Conservation (phyloP, 2,329 filamentous ascomycete genomes). For the Westerdykella sp. region DNA sequence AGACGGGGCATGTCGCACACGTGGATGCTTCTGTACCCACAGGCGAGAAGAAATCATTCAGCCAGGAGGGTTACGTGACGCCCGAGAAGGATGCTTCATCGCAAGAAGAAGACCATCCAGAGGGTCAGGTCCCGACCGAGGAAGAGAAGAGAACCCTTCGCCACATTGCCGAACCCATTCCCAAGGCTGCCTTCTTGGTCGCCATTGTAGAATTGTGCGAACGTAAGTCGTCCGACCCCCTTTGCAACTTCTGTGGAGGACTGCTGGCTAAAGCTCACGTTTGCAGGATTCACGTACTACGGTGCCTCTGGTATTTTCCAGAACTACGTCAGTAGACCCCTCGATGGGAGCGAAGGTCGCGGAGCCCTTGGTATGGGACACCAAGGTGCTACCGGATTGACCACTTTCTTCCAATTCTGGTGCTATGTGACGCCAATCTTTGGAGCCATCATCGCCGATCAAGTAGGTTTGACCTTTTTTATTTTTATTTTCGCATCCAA, state of each 20-base stretch:
- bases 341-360: slow-evolving; percentile 32
- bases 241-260: no score
- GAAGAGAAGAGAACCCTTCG: slow-evolving; percentile 40
- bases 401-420: slow-evolving; percentile 42
- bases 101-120: slow-evolving; percentile 20
- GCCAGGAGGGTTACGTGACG: not conserved
- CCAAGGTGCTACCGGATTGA: slow-evolving; percentile 41
- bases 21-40: not conserved
- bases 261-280: no score
- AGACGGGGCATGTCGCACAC: not conserved
- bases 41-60: not conserved
- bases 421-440: slow-evolving; percentile 40
- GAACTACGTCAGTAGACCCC: slow-evolving; percentile 44
- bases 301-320: slow-evolving; percentile 45
- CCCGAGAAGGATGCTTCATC: not conserved
- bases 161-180: slow-evolving; percentile 43
- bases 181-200: slow-evolving; percentile 44
- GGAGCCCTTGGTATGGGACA: slow-evolving; percentile 42
- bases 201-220: slow-evolving; percentile 48
- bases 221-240: slow-evolving; percentile 13
- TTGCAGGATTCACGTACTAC: slow-evolving; percentile 39
- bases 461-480: no score
- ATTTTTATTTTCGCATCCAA: no score
- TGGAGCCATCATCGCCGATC: slow-evolving; percentile 56
- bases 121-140: slow-evolving; percentile 37